Base-by-base conservation (phyloP, 1,284 basidiomycete genomes). In the Inonotus hispidus region DNA sequence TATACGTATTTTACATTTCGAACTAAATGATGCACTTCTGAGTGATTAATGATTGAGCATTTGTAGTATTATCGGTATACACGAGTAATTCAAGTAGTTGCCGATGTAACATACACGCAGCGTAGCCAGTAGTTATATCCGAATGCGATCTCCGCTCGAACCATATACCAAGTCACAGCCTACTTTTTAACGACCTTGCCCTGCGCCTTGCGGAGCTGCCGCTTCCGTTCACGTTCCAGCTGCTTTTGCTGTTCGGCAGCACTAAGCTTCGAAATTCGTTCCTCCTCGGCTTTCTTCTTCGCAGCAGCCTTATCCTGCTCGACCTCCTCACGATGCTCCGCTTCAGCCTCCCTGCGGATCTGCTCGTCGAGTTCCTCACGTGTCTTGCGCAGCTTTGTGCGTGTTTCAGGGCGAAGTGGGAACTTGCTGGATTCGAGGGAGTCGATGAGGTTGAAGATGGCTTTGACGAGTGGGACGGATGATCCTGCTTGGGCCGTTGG, bases 161-260 rank as follows among this genome's bases (percentile, higher is more conserved):
- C 38, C 7, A 6, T 39, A 10, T n/a, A 39, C n/a, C n/a, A n/a
- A n/a, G n/a, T n/a, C n/a, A n/a, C n/a, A n/a, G n/a, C 68, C 79
- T 82, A 73, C 76, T 81, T 68, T 75, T 75, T 65, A 71, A 75
- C 74, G 32, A 78, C 71, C 71, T 88, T 90, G 58, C 81, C 81
- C 69, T 90, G 89, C 43, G 79, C 76, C 72, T 90, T 92, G 65
- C 82, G 82, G 62, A 90, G 63, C 27, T 77, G 73, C 39, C 85
- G 84, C 72, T 90, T 92, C 64, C 84, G 84, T 68, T 90, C 90
- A 65, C 87, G 85, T 59, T 92, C 90, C 62, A 90, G 75, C 58
- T 85, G 85, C 83, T 90, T 93, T 78, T 89, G 87, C 75, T 92
- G 88, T 71, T 95, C 92, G 59, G 88, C 82, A 39, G 92, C 83